Conservation (phyloP, 805 yeast species). For the Kluyveromyces aestuarii region DNA sequence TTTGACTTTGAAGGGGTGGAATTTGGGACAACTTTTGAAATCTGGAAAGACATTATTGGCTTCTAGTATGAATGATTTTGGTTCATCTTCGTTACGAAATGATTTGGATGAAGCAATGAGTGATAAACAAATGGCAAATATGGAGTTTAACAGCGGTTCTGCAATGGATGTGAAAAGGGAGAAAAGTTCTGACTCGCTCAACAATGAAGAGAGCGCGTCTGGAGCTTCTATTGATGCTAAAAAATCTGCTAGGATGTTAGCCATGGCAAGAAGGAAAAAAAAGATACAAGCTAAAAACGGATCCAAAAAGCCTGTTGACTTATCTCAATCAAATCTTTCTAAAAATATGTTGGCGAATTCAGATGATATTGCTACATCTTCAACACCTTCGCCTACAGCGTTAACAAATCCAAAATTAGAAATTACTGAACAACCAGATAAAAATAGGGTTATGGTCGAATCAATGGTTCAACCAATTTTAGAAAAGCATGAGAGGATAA, state of each 20-base stretch:
- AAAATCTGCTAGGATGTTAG: constrained; percentile 71
- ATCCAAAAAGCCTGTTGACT: constrained; percentile 48
- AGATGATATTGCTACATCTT: constrained; percentile 20
- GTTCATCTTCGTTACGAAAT: background rate
- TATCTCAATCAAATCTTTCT: constrained; percentile 64
- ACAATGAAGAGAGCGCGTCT: constrained; percentile 8
- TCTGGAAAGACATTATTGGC: constrained; percentile 22
- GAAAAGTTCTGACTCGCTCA: constrained; percentile 13
- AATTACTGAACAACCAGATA: constrained; percentile 72
- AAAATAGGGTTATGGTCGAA: constrained; percentile 77
- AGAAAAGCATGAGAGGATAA: constrained; percentile 60
- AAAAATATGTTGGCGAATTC: constrained; percentile 25
- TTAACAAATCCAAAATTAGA: constrained; percentile 37
- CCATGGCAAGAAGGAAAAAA: constrained; percentile 89
- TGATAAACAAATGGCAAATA: constrained; percentile 15
- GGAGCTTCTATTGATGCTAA: constrained; percentile 17
- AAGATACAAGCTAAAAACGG: constrained; percentile 55
- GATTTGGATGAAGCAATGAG: constrained; percentile 6
- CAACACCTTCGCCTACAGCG: constrained; percentile 16
- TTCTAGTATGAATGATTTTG: constrained; percentile 10
- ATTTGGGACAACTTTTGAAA: constrained; percentile 21
- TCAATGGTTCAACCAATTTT: constrained; percentile 61
- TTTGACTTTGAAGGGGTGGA: constrained; percentile 19
- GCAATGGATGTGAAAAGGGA: constrained; percentile 27
- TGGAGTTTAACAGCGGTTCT: constrained; percentile 12